Percentiles rank a stretch among this genome's conserved stretches.
Conservation (phyloP, 2,329 filamentous ascomycete genomes). For the Nectriaceae sp. region DNA sequence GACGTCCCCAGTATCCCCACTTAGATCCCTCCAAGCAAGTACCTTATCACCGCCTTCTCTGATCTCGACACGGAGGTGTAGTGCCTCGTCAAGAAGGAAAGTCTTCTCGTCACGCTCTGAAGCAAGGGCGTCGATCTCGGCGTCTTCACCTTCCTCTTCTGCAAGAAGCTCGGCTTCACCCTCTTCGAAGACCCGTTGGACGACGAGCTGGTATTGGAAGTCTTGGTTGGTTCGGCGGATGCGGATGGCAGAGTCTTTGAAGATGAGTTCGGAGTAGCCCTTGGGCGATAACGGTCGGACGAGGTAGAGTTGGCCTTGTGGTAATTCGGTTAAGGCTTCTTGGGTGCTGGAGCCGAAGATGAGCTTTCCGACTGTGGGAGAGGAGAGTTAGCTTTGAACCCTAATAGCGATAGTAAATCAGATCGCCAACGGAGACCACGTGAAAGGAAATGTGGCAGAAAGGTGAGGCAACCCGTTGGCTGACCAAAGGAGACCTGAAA, state of each 20-base stretch:
- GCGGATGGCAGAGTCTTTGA: conserved; percentile 91
- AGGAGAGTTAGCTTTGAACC: conserved; percentile 13
- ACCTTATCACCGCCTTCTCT: conserved; percentile 81
- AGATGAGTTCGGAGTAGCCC: conserved; percentile 97
- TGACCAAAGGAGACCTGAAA: background rate
- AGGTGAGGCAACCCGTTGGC: background rate
- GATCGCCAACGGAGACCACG: background rate
- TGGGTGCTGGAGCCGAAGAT: conserved; percentile 87
- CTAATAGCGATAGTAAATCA: background rate
- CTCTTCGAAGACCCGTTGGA: conserved; percentile 96
- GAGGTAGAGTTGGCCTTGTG: conserved; percentile 95
- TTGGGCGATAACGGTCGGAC: conserved; percentile 94
- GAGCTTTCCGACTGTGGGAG: conserved; percentile 75
- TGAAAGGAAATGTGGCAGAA: background rate
- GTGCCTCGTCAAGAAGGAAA: conserved; percentile 88
- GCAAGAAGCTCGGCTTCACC: conserved; percentile 90
- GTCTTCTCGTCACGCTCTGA: conserved; percentile 94
- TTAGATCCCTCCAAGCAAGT: conserved; percentile 92
- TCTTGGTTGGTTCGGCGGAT: conserved; percentile 93
- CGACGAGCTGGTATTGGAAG: conserved; percentile 94
- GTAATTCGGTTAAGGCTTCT: conserved; percentile 90
- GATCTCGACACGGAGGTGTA: conserved; percentile 84
- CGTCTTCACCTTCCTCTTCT: conserved; percentile 86
- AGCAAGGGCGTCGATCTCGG: conserved; percentile 70
- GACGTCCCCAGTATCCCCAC: conserved; percentile 90